Base-by-base conservation (phyloP, 169 alveolate genomes). In the Plasmodium cynomolgi region DNA sequence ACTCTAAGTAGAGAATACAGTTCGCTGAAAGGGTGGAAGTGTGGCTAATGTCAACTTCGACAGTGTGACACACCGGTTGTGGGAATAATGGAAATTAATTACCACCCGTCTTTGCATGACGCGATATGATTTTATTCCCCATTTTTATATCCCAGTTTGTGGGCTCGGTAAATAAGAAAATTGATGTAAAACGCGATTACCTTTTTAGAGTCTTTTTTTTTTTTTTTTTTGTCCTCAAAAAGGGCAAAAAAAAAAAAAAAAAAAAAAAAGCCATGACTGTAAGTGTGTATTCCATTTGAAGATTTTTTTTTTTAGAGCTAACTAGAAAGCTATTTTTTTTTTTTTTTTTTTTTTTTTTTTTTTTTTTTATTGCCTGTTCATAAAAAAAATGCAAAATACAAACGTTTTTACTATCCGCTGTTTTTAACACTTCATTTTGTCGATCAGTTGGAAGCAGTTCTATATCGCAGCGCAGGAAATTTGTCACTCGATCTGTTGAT, bases 161-260 rank as follows among this genome's bases (percentile, higher is more conserved):
- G 0, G 62, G 77, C 34, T 68, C 39, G 31, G 15, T 20, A 26
- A 68, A 68, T 68, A 23, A 68, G 5, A 7, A 68, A 68, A 29
- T 68, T 20, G 3, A 5, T 9, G 37, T 68, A 29, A 68, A 68
- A 68, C 77, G 37, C 37, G 77, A 29, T 29, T 26, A 23, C 20
- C 77, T 23, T 68, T 68, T 68, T 68, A 68, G 77, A 68, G 77
- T 33, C n/a, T 68, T 68, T 68, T 68, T 68, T 68, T 68, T 68
- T 68, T 23, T 23, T 68, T 68, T 20, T 20, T n/a, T 1, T 1
- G 0, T n/a, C 13, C 13, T 62, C 13, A 20, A 8, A 20, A 1
- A 7, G 17, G 17, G 17, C 11, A 58, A 4, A 58, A n/a, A 62
- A 20, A 62, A 20, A 26, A 62, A 62, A 62, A 62, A 62, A 62